These are phyloP conservation scores for Microdochium nivale DNA, from an alignment of 2,329 filamentous ascomycete species.

Conservation along the genomic window DNA sequence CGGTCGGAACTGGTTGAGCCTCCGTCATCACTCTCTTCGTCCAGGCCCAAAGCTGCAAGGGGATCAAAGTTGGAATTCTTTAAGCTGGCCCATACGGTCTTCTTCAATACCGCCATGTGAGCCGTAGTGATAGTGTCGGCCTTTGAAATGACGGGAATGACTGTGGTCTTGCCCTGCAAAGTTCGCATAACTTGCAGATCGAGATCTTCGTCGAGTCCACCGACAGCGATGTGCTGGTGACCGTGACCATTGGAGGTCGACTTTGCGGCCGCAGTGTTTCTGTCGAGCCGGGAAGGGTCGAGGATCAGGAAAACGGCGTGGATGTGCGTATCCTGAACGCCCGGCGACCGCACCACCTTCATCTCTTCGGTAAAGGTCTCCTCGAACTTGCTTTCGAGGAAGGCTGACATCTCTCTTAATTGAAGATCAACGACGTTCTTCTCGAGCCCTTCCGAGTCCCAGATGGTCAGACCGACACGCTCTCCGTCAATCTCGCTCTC, in stretches of 20 bases:
- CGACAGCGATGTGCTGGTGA: constrained; percentile 39
- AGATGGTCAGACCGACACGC: constrained; percentile 83
- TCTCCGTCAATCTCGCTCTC: constrained; percentile 93
- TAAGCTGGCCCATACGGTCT: constrained; percentile 79
- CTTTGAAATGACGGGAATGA: constrained; percentile 93
- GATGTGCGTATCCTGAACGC: constrained; percentile 91
- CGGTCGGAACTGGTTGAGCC: constrained; percentile 38
- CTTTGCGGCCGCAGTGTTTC: constrained; percentile 65
- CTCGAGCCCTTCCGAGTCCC: constrained; percentile 93
- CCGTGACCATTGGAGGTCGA: constrained; percentile 40
- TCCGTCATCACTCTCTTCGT: constrained; percentile 58
- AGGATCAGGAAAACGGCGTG: constrained; percentile 91
- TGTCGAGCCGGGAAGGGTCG: constrained; percentile 77
- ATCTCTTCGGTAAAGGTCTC: constrained; percentile 97
- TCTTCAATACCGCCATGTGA: constrained; percentile 90
- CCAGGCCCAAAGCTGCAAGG: constrained; percentile 74
- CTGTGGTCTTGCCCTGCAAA: constrained; percentile 86
- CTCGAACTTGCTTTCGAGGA: constrained; percentile 96
- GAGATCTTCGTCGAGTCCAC: constrained; percentile 76
- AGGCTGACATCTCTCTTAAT: constrained; percentile 80
- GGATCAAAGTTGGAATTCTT: constrained; percentile 83
- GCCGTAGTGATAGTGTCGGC: constrained; percentile 93
- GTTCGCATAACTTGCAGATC: constrained; percentile 85
- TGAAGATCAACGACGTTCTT: constrained; percentile 94
- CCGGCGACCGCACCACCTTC: constrained; percentile 90